A percentile compares a stretch with the other conserved stretches of the same genome.
Conservation (phyloP, 805 yeast genomes). For the Candida palmyrensis region DNA sequence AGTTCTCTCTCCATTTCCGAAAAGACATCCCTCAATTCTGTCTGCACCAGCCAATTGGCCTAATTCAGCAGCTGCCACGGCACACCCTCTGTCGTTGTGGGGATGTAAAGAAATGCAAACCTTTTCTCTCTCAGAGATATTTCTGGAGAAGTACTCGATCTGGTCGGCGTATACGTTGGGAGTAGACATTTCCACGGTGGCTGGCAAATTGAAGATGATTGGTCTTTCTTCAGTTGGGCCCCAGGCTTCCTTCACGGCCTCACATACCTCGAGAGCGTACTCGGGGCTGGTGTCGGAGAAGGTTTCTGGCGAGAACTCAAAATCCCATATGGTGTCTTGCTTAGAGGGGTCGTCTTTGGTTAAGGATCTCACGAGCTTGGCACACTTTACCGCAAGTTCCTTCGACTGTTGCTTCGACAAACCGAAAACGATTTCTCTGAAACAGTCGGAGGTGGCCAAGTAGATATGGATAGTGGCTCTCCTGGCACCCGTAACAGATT, state of each 20-base stretch:
- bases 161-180: conserved; percentile 80
- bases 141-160: conserved; percentile 65
- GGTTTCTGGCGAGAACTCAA: conserved; percentile 75
- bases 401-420: conserved; percentile 68
- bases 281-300: conserved; percentile 72
- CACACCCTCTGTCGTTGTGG: conserved; percentile 80
- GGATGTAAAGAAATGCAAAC: conserved; percentile 67
- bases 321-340: conserved; percentile 62
- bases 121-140: conserved; percentile 68
- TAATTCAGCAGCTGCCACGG: conserved; percentile 77
- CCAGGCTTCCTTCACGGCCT: conserved; percentile 76
- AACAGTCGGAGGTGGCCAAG: conserved; percentile 70
- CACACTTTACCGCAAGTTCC: conserved; percentile 64
- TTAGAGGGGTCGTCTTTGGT: conserved; percentile 71
- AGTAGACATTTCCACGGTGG: conserved; percentile 72
- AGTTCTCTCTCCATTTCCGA: conserved; percentile 82
- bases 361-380: conserved; percentile 59
- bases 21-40: conserved; percentile 78
- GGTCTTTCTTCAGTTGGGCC: conserved; percentile 72
- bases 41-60: conserved; percentile 82
- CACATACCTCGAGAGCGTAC: conserved; percentile 71
- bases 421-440: conserved; percentile 71
- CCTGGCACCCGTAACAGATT: conserved; percentile 67
- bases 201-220: conserved; percentile 73
- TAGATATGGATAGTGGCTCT: conserved; percentile 69